These are phyloP conservation scores for Neurospora pannonica DNA, from an alignment of 495 filamentous ascomycete genomes.

Conservation along the genomic window DNA sequence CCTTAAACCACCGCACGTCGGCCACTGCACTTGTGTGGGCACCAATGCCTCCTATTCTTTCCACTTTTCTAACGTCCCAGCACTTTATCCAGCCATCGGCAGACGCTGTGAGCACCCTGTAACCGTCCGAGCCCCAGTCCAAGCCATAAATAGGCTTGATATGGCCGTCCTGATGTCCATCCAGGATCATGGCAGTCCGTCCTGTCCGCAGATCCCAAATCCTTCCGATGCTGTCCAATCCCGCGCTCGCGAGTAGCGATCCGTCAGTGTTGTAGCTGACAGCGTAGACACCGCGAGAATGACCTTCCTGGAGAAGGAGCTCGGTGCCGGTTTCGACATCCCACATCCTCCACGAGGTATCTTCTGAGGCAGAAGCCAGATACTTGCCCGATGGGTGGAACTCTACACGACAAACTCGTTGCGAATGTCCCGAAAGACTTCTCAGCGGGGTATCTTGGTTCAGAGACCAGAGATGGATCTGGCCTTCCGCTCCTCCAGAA, in stretches of 20 bases:
- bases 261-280: constrained; percentile 85
- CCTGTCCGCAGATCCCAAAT: constrained; percentile 97
- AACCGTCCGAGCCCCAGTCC: constrained; percentile 86
- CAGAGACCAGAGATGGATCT: constrained; percentile 85
- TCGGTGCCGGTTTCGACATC: constrained; percentile 79
- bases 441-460: constrained; percentile 71
- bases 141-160: constrained; percentile 87
- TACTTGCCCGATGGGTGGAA: constrained; percentile 90
- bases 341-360: constrained; percentile 97
- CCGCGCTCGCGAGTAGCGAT: constrained; percentile 79
- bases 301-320: constrained; percentile 85
- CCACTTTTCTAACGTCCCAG: constrained; percentile 90
- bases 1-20: constrained; percentile 91
- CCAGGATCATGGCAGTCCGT: constrained; percentile 89
- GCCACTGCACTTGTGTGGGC: constrained; percentile 88
- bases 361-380: constrained; percentile 86
- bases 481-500: constrained; percentile 83
- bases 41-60: constrained; percentile 71
- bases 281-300: constrained; percentile 83
- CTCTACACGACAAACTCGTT: constrained; percentile 81
- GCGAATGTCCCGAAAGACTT: constrained; percentile 77
- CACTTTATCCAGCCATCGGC: constrained; percentile 94
- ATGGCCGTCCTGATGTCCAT: constrained; percentile 72
- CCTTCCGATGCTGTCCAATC: constrained; percentile 85
- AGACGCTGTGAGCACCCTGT: constrained; percentile 80